Evolutionary conservation across 2,329 filamentous ascomycete genomes (phyloP).

Genomic region (Neonectria sp.): DNA sequence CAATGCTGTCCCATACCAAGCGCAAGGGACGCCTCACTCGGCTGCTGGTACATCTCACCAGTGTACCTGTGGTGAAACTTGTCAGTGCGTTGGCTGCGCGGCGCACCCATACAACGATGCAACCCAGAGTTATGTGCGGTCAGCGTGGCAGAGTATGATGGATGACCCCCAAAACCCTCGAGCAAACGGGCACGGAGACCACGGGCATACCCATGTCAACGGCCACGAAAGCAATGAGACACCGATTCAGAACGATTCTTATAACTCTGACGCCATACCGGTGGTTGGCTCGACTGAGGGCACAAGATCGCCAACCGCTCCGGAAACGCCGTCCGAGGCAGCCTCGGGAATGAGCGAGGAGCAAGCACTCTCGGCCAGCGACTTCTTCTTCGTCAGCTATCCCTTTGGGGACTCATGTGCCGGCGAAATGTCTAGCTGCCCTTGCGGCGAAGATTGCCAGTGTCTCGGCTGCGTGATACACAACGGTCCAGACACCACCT

Average conservation of each 20-base stretch:
- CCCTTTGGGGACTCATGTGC: slow-evolving; percentile 64
- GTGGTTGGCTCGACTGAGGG: slow-evolving; percentile 43
- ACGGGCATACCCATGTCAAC: slow-evolving; percentile 43
- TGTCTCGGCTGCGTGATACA: slow-evolving; percentile 73
- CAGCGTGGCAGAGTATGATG: slow-evolving; percentile 61
- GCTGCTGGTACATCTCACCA: slow-evolving; percentile 55
- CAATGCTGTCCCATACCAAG: slow-evolving; percentile 38
- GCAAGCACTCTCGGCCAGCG: slow-evolving; percentile 64
- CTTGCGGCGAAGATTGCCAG: slow-evolving; percentile 72
- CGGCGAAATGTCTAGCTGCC: slow-evolving; percentile 66
- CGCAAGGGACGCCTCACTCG: slow-evolving; percentile 36
- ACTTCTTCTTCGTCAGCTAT: slow-evolving; percentile 74
- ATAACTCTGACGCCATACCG: slow-evolving; percentile 37
- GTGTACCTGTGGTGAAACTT: slow-evolving; percentile 76
- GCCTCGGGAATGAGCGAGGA: slow-evolving; percentile 64
- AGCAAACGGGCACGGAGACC: slow-evolving; percentile 38
- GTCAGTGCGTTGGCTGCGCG: slow-evolving; percentile 78
- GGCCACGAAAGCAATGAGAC: slow-evolving; percentile 43
- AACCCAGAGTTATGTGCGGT: slow-evolving; percentile 68
- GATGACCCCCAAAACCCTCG: slow-evolving; percentile 49
- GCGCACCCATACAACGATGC: slow-evolving; percentile 78
- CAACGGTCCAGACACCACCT: slow-evolving; percentile 47
- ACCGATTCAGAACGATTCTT: slow-evolving; percentile 34
- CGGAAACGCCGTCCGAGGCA: slow-evolving; percentile 64
- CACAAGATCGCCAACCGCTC: slow-evolving; percentile 56